A percentile compares a stretch with the other conserved stretches of the same genome.
These are phyloP conservation scores for Luffa aegyptiaca DNA, from an alignment of 306 rosid species.

Conservation along the genomic window DNA sequence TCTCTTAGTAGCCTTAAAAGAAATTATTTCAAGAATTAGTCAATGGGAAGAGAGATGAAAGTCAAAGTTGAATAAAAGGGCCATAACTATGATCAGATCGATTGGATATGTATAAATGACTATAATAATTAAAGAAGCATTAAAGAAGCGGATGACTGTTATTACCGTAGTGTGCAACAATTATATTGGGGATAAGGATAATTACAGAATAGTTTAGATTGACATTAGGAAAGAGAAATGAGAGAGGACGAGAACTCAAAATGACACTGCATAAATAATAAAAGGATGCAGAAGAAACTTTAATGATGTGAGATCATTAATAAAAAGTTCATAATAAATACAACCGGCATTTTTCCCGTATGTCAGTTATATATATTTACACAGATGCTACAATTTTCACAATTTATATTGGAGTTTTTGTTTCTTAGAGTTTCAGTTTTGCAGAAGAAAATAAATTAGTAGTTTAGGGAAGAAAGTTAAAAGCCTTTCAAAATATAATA, in stretches of 20 bases:
- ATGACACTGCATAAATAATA: not conserved
- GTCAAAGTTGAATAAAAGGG: not conserved
- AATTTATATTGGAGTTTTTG: too few relatives aligned
- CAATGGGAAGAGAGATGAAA: not conserved
- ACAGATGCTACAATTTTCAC: not conserved
- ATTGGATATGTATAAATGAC: not conserved
- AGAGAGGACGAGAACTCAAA: not conserved
- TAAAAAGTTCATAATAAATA: not conserved
- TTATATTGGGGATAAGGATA: not conserved
- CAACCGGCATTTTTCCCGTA: not conserved
- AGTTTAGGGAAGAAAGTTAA: too few relatives aligned
- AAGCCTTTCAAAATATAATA: too few relatives aligned
- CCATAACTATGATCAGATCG: not conserved
- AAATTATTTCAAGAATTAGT: not conserved
- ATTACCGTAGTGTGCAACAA: not conserved
- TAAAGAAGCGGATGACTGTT: not conserved
- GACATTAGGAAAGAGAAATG: not conserved
- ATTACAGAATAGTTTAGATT: not conserved
- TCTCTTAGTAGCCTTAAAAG: conserved; percentile 70
- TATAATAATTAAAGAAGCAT: not conserved
- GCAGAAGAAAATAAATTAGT: too few relatives aligned
- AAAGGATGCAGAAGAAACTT: not conserved
- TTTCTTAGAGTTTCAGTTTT: too few relatives aligned
- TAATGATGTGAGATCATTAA: not conserved
- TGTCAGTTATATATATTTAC: not conserved